These are phyloP conservation scores for Orychophragmus violaceus DNA, from an alignment of 345 rosid species.

Conservation along the genomic window DNA sequence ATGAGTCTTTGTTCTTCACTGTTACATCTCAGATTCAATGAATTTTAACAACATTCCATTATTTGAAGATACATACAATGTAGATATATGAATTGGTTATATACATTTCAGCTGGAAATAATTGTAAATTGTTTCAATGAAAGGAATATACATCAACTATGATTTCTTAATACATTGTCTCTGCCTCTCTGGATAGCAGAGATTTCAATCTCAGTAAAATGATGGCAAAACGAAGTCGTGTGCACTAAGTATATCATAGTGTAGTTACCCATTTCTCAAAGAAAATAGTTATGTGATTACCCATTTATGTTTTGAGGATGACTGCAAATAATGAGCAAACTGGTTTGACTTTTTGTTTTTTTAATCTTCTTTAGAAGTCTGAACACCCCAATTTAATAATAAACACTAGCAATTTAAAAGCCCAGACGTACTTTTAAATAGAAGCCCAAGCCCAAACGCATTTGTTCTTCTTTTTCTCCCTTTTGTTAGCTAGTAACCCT, in stretches of 20 bases:
- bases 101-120: constrained; percentile 6
- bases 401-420: background rate
- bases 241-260: background rate
- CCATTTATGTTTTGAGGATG: background rate
- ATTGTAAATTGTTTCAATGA: constrained; percentile 21
- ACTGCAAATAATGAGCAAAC: background rate
- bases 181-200: background rate
- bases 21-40: constrained; percentile 26
- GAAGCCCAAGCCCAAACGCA: background rate
- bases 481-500: background rate
- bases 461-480: background rate
- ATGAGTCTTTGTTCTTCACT: constrained; percentile 33
- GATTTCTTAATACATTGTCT: background rate
- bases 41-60: background rate
- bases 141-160: background rate
- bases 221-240: background rate
- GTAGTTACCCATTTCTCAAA: background rate
- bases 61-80: background rate
- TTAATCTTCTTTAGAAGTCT: background rate
- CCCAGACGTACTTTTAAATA: background rate
- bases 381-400: background rate
- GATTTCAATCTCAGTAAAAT: background rate
- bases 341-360: background rate
- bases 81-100: background rate
- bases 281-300: background rate